Base-by-base conservation (phyloP, 768 basidiomycete species). In the Amanita rubescens region DNA sequence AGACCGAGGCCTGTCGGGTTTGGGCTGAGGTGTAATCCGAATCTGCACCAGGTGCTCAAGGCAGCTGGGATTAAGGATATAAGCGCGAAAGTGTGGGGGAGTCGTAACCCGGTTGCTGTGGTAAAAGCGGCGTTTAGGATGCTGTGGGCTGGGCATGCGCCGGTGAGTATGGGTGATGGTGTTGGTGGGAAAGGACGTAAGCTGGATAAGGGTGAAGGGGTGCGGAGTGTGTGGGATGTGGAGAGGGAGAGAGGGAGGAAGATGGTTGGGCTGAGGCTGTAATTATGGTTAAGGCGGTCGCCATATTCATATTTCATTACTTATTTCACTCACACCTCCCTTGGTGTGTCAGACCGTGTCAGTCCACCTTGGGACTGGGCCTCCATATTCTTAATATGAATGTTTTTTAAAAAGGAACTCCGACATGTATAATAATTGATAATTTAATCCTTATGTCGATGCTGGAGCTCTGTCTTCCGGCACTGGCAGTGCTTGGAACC, bases 1-100 rank as follows among this genome's bases (percentile, higher is more conserved):
- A 80, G 95, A 22, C 89, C 87, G 0, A 76, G 87, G 30, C 86
- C 88, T 6, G 80, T 90, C 64, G 96, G 96, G 2, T 98, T 98
- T 66, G 96, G 96, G 6, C 72, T 99, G 53, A 77, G 85, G 54
- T 91, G 90, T 64, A 92, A 94, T 62, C 94, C 92, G 1, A 80
- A 84, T 62, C 71, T 99, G 50, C 94, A 99, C 67, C 81, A 85
- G 62, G 79, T 99, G 38, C 77, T 94, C 62, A 89, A 90, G 59
- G 93, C 94, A 0, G 94, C 94, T 0, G 96, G 95, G 10, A 89
- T 99, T 71, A 88, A 91, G 67, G 95, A 99, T 69, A 78, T 90
- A 39, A 93, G 90, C 59, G 95, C 90, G 27, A 97, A 96, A 70
- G 89, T 98, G 17, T 90, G 90, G 82, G 94, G 95, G 14, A 94